These are phyloP conservation scores for Knoxia roxburghii DNA, from an alignment of 257 asterid genomes.

Conservation along the genomic window DNA sequence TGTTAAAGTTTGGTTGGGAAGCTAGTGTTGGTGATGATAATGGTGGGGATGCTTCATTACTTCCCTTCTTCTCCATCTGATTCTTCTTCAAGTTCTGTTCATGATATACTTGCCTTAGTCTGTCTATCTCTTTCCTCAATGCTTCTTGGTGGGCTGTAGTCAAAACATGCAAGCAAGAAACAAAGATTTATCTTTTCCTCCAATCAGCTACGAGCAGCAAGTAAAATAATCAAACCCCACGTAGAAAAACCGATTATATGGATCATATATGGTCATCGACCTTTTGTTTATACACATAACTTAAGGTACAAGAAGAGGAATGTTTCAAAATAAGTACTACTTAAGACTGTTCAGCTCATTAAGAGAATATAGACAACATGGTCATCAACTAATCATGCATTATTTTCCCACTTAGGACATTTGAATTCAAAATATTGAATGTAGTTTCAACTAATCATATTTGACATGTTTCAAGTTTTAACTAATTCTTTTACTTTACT, in stretches of 20 bases:
- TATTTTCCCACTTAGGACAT: background rate
- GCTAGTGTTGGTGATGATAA: slow-evolving; percentile 6
- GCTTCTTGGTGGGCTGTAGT: slow-evolving; percentile 86
- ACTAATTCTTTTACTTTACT: background rate
- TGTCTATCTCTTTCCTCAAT: slow-evolving; percentile 75
- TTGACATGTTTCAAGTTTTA: background rate
- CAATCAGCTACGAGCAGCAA: no score
- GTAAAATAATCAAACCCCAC: no score
- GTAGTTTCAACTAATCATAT: background rate
- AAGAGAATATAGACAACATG: background rate
- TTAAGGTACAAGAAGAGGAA: no score
- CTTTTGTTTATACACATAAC: no score
- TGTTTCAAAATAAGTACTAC: no score
- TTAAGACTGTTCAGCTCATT: slow-evolving; percentile 11
- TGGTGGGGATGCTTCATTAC: slow-evolving; percentile 15
- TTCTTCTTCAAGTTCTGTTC: slow-evolving; percentile 59
- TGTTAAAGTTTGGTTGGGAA: slow-evolving; percentile 16
- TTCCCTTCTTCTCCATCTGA: no score
- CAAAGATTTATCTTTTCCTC: no score
- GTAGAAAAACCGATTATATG: no score
- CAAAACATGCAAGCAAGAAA: background rate
- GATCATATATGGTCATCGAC: no score
- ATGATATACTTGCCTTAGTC: slow-evolving; percentile 60
- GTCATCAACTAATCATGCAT: slow-evolving; percentile 5
- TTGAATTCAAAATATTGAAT: background rate